A percentile compares a stretch with the other conserved stretches of the same genome.
Conservation (phyloP, 2,329 filamentous ascomycete species). For the Epichloe coenophiala region DNA sequence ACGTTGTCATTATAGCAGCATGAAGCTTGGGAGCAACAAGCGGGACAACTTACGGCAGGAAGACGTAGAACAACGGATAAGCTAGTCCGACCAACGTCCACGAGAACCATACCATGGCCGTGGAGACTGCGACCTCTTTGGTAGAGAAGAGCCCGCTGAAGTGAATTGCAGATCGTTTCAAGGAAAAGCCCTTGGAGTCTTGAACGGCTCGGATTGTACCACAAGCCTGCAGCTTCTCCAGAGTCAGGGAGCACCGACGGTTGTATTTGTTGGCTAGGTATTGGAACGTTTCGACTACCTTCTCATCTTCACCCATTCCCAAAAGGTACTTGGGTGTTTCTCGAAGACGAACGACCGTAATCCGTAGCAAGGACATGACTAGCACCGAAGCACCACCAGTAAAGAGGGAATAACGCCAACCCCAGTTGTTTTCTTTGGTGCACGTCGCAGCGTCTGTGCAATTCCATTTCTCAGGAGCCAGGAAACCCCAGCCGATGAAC, state of each 20-base stretch:
- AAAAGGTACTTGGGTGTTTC: conserved; percentile 38
- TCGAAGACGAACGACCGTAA: conserved; percentile 30
- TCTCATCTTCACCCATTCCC: conserved; percentile 29
- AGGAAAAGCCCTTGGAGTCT: conserved; percentile 17
- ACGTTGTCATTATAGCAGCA: background rate
- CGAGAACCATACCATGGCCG: conserved; percentile 50
- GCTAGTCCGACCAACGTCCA: conserved; percentile 60
- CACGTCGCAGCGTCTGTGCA: conserved; percentile 31
- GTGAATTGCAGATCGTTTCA: conserved; percentile 32
- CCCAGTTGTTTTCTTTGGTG: conserved; percentile 30
- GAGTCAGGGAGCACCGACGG: conserved; percentile 25
- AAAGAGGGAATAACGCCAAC: conserved; percentile 34
- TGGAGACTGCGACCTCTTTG: conserved; percentile 45
- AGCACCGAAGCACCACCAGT: conserved; percentile 31
- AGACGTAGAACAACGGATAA: conserved; percentile 65
- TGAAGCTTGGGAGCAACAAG: background rate
- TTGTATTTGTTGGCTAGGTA: conserved; percentile 33
- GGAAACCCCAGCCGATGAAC: conserved; percentile 30
- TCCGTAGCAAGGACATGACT: conserved; percentile 29
- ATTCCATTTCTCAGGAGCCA: conserved; percentile 34
- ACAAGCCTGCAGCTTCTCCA: conserved; percentile 32
- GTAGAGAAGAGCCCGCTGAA: conserved; percentile 52
- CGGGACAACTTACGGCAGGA: conserved; percentile 38
- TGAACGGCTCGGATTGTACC: conserved; percentile 27
- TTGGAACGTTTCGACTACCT: conserved; percentile 35